Base-by-base conservation (phyloP, 805 yeast genomes). In the Candida xyloterini region DNA sequence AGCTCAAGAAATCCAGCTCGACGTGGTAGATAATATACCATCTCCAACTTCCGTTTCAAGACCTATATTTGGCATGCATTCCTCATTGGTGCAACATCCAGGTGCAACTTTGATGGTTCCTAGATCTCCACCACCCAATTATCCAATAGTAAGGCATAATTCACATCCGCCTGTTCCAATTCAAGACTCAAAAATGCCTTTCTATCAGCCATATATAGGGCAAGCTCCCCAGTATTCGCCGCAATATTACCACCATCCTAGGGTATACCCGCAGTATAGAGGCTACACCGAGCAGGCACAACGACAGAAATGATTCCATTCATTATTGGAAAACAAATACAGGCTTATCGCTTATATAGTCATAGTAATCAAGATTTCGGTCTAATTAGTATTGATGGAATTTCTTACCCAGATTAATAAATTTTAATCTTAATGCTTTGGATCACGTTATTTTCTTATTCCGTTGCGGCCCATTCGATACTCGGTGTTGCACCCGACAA, bases 401-500 rank as follows among this genome's bases (percentile, higher is more conserved):
- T 7, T 26, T 33, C 10, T 22, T 15, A 27, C 20, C 20, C 15
- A 13, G 16, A 23, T 14, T 11, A 15, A 35, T 35, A 16, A 28
- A 22, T 16, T 15, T 18, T 18, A 18, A 6, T 10, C 10, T 4
- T n/a, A 10, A 24, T 43, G 33, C 11, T 25, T 14, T 14, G 35
- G 10, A 25, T 39, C 3, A 6, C 35, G 16, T 21, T 35, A 11
- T 33, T 43, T 27, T 22, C 15, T 5, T 27, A 25, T 20, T 26
- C 32, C 13, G 42, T 20, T 10, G 18, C 26, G 13, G 39, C 37
- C 28, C 13, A 27, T 3, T 18, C 27, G 31, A 30, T 53, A 11
- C 50, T 39, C 27, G 77, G 78, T 0, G 71, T 70, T 0, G 39
- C 65, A 0, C 71, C 74, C 0, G 59, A 54, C 24, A 59, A 63